Evolutionary conservation across 1,284 basidiomycete genomes (phyloP).

Genomic region (Trichosporon sp.): DNA sequence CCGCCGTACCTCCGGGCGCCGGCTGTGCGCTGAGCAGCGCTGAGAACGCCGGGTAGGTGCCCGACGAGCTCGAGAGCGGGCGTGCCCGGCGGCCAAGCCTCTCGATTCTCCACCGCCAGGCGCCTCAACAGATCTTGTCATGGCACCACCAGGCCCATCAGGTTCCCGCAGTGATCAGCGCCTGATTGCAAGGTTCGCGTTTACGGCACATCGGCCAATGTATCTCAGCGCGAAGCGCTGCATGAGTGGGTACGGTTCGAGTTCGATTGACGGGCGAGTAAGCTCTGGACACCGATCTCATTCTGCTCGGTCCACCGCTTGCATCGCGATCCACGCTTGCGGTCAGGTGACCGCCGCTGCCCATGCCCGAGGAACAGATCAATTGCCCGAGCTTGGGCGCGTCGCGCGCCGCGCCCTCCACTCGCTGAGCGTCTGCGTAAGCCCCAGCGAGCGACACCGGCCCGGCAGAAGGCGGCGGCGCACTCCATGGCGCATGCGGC

Average conservation of each 20-base stretch:
- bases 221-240: too few relatives aligned
- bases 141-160: too few relatives aligned
- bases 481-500: neutral
- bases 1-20: too few relatives aligned
- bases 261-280: neutral
- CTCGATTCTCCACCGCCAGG: too few relatives aligned
- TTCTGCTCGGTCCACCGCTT: too few relatives aligned
- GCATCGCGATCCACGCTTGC: neutral
- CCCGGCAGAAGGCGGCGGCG: neutral
- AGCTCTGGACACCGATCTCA: neutral
- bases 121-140: too few relatives aligned
- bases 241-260: neutral
- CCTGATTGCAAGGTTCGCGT: too few relatives aligned
- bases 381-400: neutral
- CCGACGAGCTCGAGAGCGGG: neutral
- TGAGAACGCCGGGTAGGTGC: neutral
- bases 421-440: neutral
- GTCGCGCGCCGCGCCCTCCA: neutral
- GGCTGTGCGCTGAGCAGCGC: neutral
- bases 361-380: neutral
- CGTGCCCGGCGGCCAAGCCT: neutral
- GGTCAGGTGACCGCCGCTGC: neutral
- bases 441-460: neutral
- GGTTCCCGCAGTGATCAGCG: neutral
- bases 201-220: too few relatives aligned